These are phyloP conservation scores for Themeda triandra DNA, from an alignment of 176 grass and related monocot species.

Conservation along the genomic window DNA sequence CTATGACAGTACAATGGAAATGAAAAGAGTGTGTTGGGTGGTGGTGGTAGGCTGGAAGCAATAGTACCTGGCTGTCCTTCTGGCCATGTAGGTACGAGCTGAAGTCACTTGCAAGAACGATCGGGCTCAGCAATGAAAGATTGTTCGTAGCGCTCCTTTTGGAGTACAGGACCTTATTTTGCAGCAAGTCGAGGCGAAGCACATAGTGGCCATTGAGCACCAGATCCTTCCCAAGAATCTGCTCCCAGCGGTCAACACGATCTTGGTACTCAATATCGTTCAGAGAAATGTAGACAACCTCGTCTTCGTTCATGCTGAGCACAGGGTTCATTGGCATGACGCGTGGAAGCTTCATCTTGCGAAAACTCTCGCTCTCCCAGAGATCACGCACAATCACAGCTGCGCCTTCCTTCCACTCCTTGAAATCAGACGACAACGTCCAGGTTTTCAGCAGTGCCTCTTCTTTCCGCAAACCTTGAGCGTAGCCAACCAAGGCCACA, in stretches of 20 bases:
- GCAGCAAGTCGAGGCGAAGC: not conserved
- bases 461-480: fast-evolving
- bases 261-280: no score
- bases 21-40: not conserved
- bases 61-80: not conserved
- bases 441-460: not conserved
- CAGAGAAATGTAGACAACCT: no score
- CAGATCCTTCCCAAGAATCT: fast-evolving
- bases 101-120: not conserved
- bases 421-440: not conserved
- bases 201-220: not conserved
- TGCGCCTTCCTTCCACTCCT: not conserved
- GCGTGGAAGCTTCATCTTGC: not conserved
- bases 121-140: not conserved
- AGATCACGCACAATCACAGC: not conserved
- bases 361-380: not conserved
- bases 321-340: not conserved
- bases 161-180: not conserved
- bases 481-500: not conserved
- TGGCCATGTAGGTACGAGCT: not conserved
- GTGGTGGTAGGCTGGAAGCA: no score
- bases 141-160: no score
- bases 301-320: not conserved
- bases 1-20: not conserved
- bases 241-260: no score